Conservation (phyloP, 2,329 filamentous ascomycete species). For the Diaporthe aspalathi region DNA sequence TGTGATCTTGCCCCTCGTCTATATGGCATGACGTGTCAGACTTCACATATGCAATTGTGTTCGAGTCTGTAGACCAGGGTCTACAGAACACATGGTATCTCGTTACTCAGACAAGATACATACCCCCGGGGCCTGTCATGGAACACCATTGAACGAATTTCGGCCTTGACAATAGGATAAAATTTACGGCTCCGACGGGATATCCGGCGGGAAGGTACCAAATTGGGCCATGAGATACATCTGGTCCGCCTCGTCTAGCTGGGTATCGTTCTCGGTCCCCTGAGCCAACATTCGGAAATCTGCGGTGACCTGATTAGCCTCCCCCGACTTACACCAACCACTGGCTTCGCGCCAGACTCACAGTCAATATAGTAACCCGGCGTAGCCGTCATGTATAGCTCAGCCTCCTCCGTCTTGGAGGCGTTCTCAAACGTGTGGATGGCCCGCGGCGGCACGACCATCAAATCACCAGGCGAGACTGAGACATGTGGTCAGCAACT, state of each 20-base stretch:
- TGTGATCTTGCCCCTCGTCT: no score
- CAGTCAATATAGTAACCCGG: conserved; percentile 53
- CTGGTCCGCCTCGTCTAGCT: conserved; percentile 44
- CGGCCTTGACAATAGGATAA: neutral
- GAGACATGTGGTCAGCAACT: conserved; percentile 41
- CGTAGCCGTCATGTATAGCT: conserved; percentile 53
- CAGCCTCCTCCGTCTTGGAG: conserved; percentile 47
- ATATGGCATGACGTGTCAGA: no score
- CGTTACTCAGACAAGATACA: neutral
- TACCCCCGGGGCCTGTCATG: no score
- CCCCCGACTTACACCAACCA: neutral
- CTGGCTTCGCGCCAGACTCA: conserved; percentile 41
- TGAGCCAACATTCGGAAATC: conserved; percentile 52
- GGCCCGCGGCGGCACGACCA: conserved; percentile 51
- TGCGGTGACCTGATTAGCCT: conserved; percentile 32
- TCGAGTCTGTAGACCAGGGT: no score
- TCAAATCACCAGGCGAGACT: conserved; percentile 46
- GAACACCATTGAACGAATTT: no score
- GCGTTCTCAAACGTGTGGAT: conserved; percentile 52
- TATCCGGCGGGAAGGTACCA: conserved; percentile 50
- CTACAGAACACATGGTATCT: no score
- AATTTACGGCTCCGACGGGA: conserved; percentile 2
- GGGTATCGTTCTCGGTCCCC: conserved; percentile 44
- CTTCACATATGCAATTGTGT: neutral
- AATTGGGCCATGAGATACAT: conserved; percentile 52